Base-by-base conservation (phyloP, 2,329 filamentous ascomycete genomes). In the Trichocomaceae sp. region DNA sequence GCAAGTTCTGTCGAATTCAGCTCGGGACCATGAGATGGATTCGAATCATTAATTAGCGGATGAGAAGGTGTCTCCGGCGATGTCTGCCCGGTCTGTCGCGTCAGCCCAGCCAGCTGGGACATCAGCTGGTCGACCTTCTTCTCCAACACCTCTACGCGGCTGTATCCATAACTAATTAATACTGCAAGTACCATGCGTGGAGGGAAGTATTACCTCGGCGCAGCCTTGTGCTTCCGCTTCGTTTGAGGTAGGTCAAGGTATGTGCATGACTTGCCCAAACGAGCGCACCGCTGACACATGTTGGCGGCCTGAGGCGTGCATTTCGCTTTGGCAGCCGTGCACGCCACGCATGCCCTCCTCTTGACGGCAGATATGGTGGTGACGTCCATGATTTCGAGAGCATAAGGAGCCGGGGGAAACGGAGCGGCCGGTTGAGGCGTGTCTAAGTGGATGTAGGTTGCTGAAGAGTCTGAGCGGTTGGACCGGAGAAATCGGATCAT, bases 171-270 rank as follows among this genome's bases (percentile, higher is more conserved):
- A 45, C 60, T 22, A 59, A 45, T 61, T 22, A 59, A 35, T 48
- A 52, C 26, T 8, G 10, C 26, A 29, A 29, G 5, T 29, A 8
- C 26, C 26, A 29, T 29, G 26, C 10, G 26, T 10, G 26, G 5
- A 2, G 8, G 26, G 26, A 29, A 29, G 26, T 5, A 29, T 29
- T 29, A 29, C 59, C 56, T 61, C 26, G 59, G 59, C 47, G 57
- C 49, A 55, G 52, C 47, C 51, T 53, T 62, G n/a, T 57, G 56
- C 51, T 57, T 64, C 22, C 62, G 60, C 54, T 52, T 63, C 22
- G 59, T 63, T 60, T 64, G 62, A 23, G 62, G 62, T 50, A 64
- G 61, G 22, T 64, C 62, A 50, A 64, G 62, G 56, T 62, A 64
- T 22, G 58, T 63, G 52, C 62, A 64, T 54, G 58, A 50, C 55